Percentiles rank a stretch among this genome's conserved stretches.
phyloP scores from a whole-genome alignment of 805 yeast species.

The Schwanniomyces pseudopolymorphus region DNA sequence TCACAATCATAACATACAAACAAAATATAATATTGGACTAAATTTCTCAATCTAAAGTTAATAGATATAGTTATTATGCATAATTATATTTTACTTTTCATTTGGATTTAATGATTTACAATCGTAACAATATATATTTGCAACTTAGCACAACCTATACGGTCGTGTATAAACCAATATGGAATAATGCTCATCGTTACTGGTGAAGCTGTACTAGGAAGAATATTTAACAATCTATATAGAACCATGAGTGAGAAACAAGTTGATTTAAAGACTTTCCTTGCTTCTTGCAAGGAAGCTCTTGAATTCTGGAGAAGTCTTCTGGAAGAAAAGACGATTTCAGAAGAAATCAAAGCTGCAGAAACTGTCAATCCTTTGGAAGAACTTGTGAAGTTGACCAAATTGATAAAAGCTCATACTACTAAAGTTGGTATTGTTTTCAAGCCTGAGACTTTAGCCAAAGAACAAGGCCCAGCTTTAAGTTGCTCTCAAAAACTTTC shows the following conservation, averaged over 20 bases:
- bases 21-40: no score
- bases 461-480: constrained; percentile 46
- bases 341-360: constrained; percentile 24
- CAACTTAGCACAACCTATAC: no score
- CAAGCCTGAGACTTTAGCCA: constrained; percentile 51
- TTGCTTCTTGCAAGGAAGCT: constrained; percentile 30
- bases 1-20: no score
- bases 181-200: background rate
- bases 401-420: constrained; percentile 67
- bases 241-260: constrained; percentile 14
- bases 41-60: no score
- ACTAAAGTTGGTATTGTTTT: constrained; percentile 75
- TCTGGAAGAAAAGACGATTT: constrained; percentile 11
- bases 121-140: no score
- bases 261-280: constrained; percentile 21
- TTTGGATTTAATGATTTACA: no score
- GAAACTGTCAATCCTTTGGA: constrained; percentile 45
- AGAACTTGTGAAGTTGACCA: constrained; percentile 60
- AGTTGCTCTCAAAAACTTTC: constrained; percentile 48
- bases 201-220: background rate
- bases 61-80: no score
- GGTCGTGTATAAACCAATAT: background rate
- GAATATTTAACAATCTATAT: background rate
- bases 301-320: constrained; percentile 26
- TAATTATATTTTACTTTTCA: no score